Evolutionary conservation across 2,329 filamentous ascomycete genomes (phyloP).

Genomic region (Neonectria ditissima): DNA sequence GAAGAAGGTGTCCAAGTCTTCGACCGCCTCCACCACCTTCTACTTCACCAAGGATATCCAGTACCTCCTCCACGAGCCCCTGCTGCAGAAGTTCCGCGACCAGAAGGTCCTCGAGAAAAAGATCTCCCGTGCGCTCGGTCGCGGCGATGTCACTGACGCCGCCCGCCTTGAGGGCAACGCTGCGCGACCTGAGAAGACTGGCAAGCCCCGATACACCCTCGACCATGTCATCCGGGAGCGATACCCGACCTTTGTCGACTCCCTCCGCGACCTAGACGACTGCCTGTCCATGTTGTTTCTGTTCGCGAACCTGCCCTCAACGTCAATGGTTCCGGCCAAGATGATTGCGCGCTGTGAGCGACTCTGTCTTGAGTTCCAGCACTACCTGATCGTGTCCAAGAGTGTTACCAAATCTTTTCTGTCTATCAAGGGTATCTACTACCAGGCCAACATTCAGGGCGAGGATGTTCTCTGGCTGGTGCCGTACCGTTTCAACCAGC

Average conservation of each 20-base stretch:
- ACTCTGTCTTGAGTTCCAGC: conserved; percentile 94
- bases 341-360: conserved; percentile 96
- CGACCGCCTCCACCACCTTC: conserved; percentile 92
- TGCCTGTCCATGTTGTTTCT: conserved; percentile 97
- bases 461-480: conserved; percentile 98
- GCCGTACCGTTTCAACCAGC: conserved; percentile 97
- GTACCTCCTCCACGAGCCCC: conserved; percentile 95
- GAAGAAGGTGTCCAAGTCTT: conserved; percentile 95
- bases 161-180: conserved; percentile 89
- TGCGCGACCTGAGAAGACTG: conserved; percentile 87
- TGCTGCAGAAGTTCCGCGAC: conserved; percentile 94
- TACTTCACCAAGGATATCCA: conserved; percentile 95
- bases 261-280: conserved; percentile 94
- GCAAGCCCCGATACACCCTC: conserved; percentile 88
- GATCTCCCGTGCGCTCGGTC: conserved; percentile 90
- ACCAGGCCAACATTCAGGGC: conserved; percentile 96
- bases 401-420: conserved; percentile 95
- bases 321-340: conserved; percentile 89
- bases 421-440: conserved; percentile 99
- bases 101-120: conserved; percentile 98
- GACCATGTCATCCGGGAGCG: conserved; percentile 98
- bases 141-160: conserved; percentile 91
- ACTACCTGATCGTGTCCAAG: conserved; percentile 94
- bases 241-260: conserved; percentile 96
- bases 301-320: conserved; percentile 95